Percentiles rank a stretch among this genome's conserved stretches.
Conservation (phyloP, 192 early-diverging fungal species). For the Cladochytrium replicatum region DNA sequence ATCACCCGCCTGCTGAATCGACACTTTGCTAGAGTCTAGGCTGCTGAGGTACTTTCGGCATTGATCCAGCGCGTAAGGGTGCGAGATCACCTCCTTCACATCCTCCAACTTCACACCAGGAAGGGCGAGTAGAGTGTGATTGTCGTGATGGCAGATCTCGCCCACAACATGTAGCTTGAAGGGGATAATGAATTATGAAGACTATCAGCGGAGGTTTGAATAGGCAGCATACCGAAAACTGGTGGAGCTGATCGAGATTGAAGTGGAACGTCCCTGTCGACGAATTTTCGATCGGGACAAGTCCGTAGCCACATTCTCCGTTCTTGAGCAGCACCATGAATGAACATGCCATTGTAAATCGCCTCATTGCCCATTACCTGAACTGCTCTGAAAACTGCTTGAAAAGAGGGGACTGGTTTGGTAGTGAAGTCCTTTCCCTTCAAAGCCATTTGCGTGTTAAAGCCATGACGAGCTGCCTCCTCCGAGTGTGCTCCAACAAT, state of each 20-base stretch:
- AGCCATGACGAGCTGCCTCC: conserved; percentile 13
- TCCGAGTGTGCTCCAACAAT: conserved; percentile 20
- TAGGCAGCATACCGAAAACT: conserved; percentile 17
- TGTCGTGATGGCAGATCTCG: conserved; percentile 19
- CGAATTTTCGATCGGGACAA: conserved; percentile 28
- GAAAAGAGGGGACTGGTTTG: too few species aligned
- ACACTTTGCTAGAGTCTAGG: neutral
- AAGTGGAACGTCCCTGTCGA: conserved; percentile 20
- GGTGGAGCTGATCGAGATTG: too few species aligned
- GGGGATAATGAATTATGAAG: too few species aligned
- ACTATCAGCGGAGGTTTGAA: too few species aligned
- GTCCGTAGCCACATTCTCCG: conserved; percentile 6
- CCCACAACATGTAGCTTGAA: conserved; percentile 20
- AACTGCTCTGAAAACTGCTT: too few species aligned
- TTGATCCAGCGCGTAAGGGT: conserved; percentile 28
- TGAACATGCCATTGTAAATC: too few species aligned
- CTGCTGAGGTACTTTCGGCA: conserved; percentile 17
- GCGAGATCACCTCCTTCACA: conserved; percentile 16
- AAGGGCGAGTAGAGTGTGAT: conserved; percentile 11
- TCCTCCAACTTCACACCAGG: conserved; percentile 14
- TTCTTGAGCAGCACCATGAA: too few species aligned
- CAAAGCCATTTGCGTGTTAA: conserved; percentile 8
- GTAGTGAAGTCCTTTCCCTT: neutral
- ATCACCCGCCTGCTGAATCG: conserved; percentile 14
- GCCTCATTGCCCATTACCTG: too few species aligned